These are phyloP conservation scores for Pichia sp. DNA, from an alignment of 1,139 yeast species.

Conservation along the genomic window DNA sequence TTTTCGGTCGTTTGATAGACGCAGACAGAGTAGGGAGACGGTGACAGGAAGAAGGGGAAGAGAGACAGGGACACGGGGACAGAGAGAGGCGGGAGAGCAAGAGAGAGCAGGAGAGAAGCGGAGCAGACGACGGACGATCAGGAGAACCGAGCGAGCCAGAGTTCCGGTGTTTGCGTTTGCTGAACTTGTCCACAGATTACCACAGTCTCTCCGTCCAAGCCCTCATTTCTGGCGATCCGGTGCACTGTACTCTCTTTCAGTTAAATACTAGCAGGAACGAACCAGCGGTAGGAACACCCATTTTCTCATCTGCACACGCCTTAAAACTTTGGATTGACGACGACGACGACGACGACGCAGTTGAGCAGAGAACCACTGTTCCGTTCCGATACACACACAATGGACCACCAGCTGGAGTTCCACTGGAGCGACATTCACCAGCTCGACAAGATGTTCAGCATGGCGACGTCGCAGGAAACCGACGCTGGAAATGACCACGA, in stretches of 20 bases:
- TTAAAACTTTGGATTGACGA: no score
- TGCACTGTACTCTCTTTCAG: no score
- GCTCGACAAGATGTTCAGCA: conserved; percentile 4
- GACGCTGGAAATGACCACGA: neutral
- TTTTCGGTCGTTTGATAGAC: neutral
- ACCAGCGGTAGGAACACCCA: no score
- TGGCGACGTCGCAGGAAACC: neutral
- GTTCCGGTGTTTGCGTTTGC: no score
- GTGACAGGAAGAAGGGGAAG: neutral
- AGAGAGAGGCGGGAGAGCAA: neutral
- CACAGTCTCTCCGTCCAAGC: no score
- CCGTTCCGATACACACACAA: neutral
- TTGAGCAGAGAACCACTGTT: neutral
- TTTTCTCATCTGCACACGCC: no score
- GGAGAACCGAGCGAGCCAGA: neutral
- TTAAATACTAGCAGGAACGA: no score
- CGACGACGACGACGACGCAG: no score
- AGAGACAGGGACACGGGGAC: neutral
- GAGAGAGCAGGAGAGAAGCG: neutral
- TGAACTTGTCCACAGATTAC: no score
- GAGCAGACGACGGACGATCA: neutral
- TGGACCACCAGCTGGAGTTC: conserved; percentile 3
- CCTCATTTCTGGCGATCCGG: no score
- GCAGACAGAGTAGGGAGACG: neutral
- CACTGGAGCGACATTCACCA: conserved; percentile 6